Evolutionary conservation across 2,329 filamentous ascomycete species (phyloP).

Genomic region (Calonectria fujianensis): DNA sequence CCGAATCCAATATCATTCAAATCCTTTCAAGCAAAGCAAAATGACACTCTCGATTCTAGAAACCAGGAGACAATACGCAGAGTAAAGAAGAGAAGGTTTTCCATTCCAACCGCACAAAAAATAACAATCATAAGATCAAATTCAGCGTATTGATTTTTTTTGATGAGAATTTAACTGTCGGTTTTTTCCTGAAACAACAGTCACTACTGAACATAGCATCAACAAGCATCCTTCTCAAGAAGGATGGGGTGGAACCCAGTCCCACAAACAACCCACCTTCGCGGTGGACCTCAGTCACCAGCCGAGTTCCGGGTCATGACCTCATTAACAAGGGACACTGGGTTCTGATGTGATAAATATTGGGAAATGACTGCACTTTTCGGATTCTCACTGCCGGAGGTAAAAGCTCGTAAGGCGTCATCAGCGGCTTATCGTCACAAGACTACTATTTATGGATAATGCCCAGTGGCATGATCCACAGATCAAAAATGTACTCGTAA

Average conservation of each 20-base stretch:
- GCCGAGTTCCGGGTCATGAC: conserved; percentile 15
- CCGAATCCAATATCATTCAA: too few species aligned
- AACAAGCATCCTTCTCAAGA: neutral
- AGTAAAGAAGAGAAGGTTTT: too few species aligned
- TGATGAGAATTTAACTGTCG: too few species aligned
- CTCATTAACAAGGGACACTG: conserved; percentile 2
- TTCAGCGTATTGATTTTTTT: too few species aligned
- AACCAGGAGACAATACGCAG: too few species aligned
- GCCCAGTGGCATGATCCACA: neutral
- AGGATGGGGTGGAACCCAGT: neutral
- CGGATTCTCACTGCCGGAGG: conserved; percentile 9
- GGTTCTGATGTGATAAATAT: neutral
- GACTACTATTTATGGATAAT: neutral
- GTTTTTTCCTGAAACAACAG: too few species aligned
- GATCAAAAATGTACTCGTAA: neutral
- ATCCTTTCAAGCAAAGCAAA: too few species aligned
- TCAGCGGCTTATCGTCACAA: neutral
- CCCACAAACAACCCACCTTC: neutral
- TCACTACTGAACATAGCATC: too few species aligned
- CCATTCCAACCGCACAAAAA: too few species aligned
- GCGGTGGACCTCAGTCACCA: neutral
- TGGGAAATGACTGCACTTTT: conserved; percentile 8
- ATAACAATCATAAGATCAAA: too few species aligned
- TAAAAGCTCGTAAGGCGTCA: neutral
- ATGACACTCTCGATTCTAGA: too few species aligned